Evolutionary conservation across 805 yeast species (phyloP), one percentile per base, ranked within the genome.

Genomic region (Candida golubevii): DNA sequence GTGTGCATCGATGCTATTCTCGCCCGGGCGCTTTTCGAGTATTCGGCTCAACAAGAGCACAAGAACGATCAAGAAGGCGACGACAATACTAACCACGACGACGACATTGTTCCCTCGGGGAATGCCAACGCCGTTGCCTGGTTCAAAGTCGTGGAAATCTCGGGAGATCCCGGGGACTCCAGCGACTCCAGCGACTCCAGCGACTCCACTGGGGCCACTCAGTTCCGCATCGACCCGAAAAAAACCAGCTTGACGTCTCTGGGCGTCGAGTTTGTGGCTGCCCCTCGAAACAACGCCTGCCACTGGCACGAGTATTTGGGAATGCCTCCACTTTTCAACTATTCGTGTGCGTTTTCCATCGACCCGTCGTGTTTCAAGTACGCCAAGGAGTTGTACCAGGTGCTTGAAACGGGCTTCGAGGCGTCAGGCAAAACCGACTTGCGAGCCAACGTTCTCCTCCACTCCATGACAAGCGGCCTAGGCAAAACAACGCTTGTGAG

Each of bases 41-140:
- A 40, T 11, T 33, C 40, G 2, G 13, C 40, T 3, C 41, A 33
- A 1, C 38, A 23, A 13, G 67, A 65, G 18, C 23, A 18, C 23
- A 18, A 18, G 23, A 18, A 3, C 5, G 63, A 70, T 5, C 42
- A 34, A 12, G 42, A 32, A 3, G 32, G n/a, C n/a, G 59, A 52
- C 8, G 57, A 52, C 7, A 46, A 44, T 1, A 39, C 38, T 8
- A 39, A 27, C 7, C 39, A 42, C 26, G 50, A 38, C 15, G 9
- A 69, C 0, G 61, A 61, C 2, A 65, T 72, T 4, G 63, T 78
- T 2, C 88, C 89, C 0, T 62, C 67, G 3, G 88, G 87, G 0
- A 72, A 71, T 18, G 80, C 86, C 1, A 88, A 89, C 58, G 69
- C 79, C 0, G 75, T 90, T 14, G 95, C 89, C 0, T 91, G 97